phyloP scores from a whole-genome alignment of 139 green algal genomes.

The Chlorella sp. region DNA sequence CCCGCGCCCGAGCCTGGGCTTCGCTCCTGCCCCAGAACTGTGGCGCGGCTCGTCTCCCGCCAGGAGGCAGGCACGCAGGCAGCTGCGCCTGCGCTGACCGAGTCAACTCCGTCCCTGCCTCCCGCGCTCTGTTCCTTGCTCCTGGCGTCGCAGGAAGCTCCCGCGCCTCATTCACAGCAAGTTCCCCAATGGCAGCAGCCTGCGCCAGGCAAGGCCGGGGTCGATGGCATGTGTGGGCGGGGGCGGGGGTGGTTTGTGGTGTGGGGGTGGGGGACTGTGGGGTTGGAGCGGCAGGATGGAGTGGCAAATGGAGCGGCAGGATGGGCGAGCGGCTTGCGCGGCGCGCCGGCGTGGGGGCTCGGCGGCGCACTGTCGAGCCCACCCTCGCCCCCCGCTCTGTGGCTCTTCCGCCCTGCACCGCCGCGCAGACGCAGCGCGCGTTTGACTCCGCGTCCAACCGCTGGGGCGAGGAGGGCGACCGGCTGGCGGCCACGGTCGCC shows the following conservation, averaged over 20 bases:
- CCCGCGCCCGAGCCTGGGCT: not conserved
- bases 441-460: not conserved
- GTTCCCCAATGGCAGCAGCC: not conserved
- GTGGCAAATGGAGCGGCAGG: not conserved
- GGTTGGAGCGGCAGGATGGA: not conserved
- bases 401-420: not conserved
- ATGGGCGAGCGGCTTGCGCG: not conserved
- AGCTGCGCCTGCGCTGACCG: not conserved
- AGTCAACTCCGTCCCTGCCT: not conserved
- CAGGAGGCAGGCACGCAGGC: too few species aligned
- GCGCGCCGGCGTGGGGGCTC: not conserved
- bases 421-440: too few species aligned
- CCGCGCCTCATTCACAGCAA: not conserved
- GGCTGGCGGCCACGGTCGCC: not conserved
- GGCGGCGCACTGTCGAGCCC: not conserved
- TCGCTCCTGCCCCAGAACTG: not conserved
- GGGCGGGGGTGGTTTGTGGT: not conserved
- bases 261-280: not conserved
- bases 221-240: not conserved
- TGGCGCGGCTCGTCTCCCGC: not conserved
- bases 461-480: slow-evolving; percentile 1
- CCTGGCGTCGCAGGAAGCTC: slow-evolving; percentile 10
- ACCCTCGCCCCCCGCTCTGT: not conserved
- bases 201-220: slow-evolving; percentile 5
- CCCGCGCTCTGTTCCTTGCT: not conserved